Conservation (phyloP, 164 flowering plant species). For the Vitis amurensis region DNA sequence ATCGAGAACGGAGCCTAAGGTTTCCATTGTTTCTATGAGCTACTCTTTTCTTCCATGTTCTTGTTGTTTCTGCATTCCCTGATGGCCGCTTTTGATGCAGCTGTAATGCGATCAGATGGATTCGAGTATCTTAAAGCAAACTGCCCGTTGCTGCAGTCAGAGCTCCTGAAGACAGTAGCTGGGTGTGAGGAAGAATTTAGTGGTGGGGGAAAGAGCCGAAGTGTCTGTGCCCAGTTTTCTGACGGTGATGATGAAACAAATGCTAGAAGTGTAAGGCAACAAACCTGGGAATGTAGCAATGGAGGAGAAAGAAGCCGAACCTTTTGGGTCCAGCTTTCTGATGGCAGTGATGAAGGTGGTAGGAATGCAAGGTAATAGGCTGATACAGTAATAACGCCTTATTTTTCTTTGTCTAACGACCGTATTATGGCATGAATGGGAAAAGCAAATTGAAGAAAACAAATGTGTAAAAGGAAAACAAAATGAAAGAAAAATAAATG, state of each 20-base stretch:
- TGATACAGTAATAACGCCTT: constrained; percentile 10
- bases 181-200: constrained; percentile 84
- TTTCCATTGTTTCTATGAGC: constrained; percentile 13
- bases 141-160: constrained; percentile 77
- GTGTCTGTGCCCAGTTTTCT: constrained; percentile 88
- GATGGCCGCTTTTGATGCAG: constrained; percentile 42
- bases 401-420: background rate
- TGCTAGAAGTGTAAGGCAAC: constrained; percentile 68
- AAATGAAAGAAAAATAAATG: no score
- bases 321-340: constrained; percentile 36
- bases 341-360: constrained; percentile 19
- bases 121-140: constrained; percentile 78
- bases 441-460: background rate
- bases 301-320: constrained; percentile 26
- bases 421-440: background rate
- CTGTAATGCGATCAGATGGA: constrained; percentile 87
- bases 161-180: constrained; percentile 81
- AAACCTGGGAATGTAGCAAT: constrained; percentile 36
- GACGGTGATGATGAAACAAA: constrained; percentile 71
- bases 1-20: constrained; percentile 15
- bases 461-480: no score
- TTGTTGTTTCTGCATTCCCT: constrained; percentile 2
- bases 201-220: constrained; percentile 64
- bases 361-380: constrained; percentile 27
- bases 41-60: background rate